Base-by-base conservation (phyloP, 805 yeast species). In the Lipomyces orientalis region DNA sequence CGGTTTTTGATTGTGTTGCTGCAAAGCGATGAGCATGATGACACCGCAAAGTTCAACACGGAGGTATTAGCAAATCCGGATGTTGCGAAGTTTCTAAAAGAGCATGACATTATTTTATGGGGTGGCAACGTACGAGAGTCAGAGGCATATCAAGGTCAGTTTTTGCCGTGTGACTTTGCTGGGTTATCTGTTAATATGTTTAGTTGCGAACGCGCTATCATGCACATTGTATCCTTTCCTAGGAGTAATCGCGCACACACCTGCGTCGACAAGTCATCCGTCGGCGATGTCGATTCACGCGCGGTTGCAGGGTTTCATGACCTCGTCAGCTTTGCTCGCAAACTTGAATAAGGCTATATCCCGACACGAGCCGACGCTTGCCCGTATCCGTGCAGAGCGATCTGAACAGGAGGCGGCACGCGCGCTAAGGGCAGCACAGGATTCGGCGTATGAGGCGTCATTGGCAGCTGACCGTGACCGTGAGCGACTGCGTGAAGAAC, bases 71-170 rank as follows among this genome's bases (percentile, higher is more conserved):
- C 87, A 55, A 81, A 85, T 66, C 83, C 81, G 1, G 77, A 76
- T 33, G 86, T 90, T 63, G 79, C 85, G 14, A 77, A 81, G 49
- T 81, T 83, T 73, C 75, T 87, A 62, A 79, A 78, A 25, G 83
- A 84, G 25, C 84, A 83, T 58, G 84, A 90, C 57, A 76, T 88
- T 1, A 71, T 91, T 2, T 78, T 91, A 1, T 94, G 98, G 98
- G 97, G 93, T 54, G 97, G 97, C 8, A 89, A 91, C 75, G 85
- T 90, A 31, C 84, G 85, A n/a, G 87, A 87, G 65, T 86, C 93
- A 25, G 98, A 94, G 77, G 91, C 94, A 0, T 88, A 86, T 75
- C 97, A 91, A 73, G 70, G 64, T 64, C 19, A 19, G 65, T 10
- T 33, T 34, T 7, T 8, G n/a, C 29, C n/a, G n/a, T 7, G 14